Evolutionary conservation across 306 rosid genomes (phyloP), one percentile per base, ranked within the genome.

Genomic region (Acacia confusa): DNA sequence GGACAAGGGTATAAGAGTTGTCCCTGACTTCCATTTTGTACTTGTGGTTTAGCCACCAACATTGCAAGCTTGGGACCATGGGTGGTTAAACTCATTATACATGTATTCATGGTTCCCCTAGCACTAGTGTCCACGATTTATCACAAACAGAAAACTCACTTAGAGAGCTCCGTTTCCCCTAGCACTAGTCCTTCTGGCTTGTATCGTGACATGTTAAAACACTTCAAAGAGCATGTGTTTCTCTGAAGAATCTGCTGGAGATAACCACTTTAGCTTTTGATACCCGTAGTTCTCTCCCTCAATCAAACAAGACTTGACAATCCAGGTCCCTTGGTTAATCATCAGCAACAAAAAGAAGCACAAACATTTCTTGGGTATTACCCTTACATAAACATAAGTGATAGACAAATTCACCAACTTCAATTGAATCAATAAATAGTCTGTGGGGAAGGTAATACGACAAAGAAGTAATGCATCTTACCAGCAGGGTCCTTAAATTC

Each of bases 391-490:
- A 25, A 48, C 38, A 70, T 25, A 45, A 25, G 44, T 32, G 60
- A 52, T 50, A 19, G 55, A 32, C 63, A 27, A 27, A 19, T 34
- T 52, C 65, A 73, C 65, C 77, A 2, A 15, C 76, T 73, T 50
- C 77, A 20, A 48, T 72, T 30, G 63, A 28, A 72, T 48, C 7
- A 8, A 8, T 38, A 72, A 50, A 48, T 64, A 9, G 48, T 50
- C 32, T 20, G 4, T 34, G 15, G n/a, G 32, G 78, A 20, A 20
- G 78, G 32, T 6, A 55, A 74, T 34, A 74, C 9, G 40, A 45
- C 27, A 36, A 68, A 68, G 9, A 30, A 52, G 65, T 13, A 52
- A 8, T 20, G 78, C 57, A 74, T 74, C 67, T 74, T 74, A 53
- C 36, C 7, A 17, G 60, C 47, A 41, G 66, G 45, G n/a, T 43